Conservation (phyloP, 2,329 filamentous ascomycete genomes). For the Epicoccum sorghinum region DNA sequence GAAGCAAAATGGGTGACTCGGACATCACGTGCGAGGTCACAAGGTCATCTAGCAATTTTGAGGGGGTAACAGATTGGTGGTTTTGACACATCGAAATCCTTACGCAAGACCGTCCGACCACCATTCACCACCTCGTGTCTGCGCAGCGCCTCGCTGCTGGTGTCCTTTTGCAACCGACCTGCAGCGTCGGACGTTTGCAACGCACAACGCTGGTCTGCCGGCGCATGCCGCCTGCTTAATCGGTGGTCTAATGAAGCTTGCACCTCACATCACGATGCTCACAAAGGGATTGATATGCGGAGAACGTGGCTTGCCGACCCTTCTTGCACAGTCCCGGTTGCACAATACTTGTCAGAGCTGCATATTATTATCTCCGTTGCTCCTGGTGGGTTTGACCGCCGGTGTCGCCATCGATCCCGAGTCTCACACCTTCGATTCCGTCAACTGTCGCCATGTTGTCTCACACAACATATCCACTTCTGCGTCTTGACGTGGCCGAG, state of each 20-base stretch:
- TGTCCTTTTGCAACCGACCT: constrained; percentile 20
- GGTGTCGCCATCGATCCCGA: constrained; percentile 27
- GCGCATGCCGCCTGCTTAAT: constrained; percentile 23
- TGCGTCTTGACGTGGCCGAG: constrained; percentile 4
- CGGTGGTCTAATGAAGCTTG: constrained; percentile 15
- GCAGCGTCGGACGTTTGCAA: constrained; percentile 20
- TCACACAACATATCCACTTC: constrained; percentile 8
- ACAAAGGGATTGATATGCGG: constrained; percentile 20
- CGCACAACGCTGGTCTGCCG: constrained; percentile 19
- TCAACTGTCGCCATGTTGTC: constrained; percentile 26
- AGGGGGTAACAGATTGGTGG: constrained; percentile 31
- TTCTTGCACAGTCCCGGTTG: constrained; percentile 9
- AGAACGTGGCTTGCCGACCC: constrained; percentile 26
- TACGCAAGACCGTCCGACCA: constrained; percentile 28
- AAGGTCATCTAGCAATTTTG: constrained; percentile 23
- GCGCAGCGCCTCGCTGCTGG: constrained; percentile 22
- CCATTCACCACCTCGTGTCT: constrained; percentile 32
- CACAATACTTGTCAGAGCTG: constrained; percentile 21
- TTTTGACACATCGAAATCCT: constrained; percentile 41
- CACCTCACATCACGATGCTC: constrained; percentile 20
- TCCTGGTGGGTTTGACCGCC: constrained; percentile 17
- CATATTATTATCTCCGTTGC: constrained; percentile 17
- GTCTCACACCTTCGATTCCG: constrained; percentile 33
- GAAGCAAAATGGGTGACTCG: constrained; percentile 22
- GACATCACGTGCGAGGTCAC: constrained; percentile 28